Percentiles rank a stretch among this genome's conserved stretches.
These are phyloP conservation scores for Periconia digitata DNA, from an alignment of 2,329 filamentous ascomycete species.

Conservation along the genomic window DNA sequence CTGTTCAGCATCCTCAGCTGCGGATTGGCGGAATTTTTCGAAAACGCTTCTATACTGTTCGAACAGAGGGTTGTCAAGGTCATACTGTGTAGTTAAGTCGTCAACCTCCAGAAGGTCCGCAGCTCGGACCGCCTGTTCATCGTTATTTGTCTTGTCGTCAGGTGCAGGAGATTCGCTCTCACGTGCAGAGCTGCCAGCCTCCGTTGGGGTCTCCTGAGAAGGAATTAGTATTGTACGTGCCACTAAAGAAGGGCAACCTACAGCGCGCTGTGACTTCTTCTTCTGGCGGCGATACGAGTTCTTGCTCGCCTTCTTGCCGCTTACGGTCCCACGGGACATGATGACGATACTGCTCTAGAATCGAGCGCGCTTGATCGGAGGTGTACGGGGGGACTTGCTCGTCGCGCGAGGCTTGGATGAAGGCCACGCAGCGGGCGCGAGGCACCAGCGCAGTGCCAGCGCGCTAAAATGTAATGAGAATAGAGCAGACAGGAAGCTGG, in stretches of 20 bases:
- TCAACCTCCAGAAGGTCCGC: conserved; percentile 40
- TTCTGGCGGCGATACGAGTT: conserved; percentile 91
- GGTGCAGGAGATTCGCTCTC: conserved; percentile 42
- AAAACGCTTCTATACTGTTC: conserved; percentile 83
- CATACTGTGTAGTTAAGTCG: conserved; percentile 51
- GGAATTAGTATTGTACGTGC: conserved; percentile 16
- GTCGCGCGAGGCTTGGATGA: background rate
- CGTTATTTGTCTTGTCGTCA: conserved; percentile 37
- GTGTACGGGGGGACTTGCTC: background rate
- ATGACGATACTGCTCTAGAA: conserved; percentile 11
- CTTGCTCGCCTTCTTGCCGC: conserved; percentile 74
- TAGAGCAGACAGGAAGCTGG: background rate
- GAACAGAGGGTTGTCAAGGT: conserved; percentile 74
- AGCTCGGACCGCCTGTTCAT: conserved; percentile 48
- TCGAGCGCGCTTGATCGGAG: background rate
- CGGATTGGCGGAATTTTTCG: conserved; percentile 64
- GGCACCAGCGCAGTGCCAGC: background rate
- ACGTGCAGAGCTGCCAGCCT: conserved; percentile 34
- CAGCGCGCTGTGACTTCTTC: conserved; percentile 85
- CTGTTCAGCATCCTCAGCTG: conserved; percentile 62
- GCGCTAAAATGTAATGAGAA: background rate
- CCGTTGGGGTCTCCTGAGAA: conserved; percentile 38
- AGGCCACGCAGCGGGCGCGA: background rate
- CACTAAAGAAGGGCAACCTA: conserved; percentile 32
- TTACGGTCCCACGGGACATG: conserved; percentile 29